Conservation (phyloP, 2,329 filamentous ascomycete genomes). For the Epichloe sylvatica region DNA sequence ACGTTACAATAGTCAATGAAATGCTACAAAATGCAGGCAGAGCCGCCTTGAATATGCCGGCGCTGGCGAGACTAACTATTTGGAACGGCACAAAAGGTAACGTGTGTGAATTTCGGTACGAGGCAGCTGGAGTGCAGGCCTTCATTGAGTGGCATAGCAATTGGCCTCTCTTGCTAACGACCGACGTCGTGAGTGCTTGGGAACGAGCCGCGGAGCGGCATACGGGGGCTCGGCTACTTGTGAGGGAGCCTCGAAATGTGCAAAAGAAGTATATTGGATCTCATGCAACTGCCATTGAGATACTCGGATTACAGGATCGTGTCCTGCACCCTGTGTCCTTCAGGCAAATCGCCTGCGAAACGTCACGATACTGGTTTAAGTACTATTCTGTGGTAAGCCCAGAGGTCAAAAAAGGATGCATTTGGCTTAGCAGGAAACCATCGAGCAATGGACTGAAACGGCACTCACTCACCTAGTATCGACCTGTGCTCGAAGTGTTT, state of each 20-base stretch:
- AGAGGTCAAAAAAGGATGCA: no score
- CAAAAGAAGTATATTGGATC: neutral
- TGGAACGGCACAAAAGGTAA: neutral
- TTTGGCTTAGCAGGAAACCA: no score
- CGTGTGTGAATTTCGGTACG: neutral
- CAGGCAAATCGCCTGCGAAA: slow-evolving; percentile 1
- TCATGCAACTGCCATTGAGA: neutral
- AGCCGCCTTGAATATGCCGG: neutral
- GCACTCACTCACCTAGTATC: no score
- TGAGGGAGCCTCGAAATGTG: neutral
- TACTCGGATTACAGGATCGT: neutral
- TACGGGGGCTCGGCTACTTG: neutral
- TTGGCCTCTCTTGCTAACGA: neutral
- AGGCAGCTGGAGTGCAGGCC: neutral
- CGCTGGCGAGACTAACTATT: neutral
- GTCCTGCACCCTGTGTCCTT: neutral
- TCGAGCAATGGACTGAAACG: no score
- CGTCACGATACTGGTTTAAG: slow-evolving; percentile 1
- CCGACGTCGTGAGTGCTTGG: neutral
- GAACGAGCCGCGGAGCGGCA: neutral
- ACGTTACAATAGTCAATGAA: neutral
- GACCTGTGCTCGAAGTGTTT: no score
- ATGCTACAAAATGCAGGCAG: neutral
- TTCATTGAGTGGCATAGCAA: neutral
- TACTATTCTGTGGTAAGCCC: neutral